Evolutionary conservation across 352 stramenopile genomes (phyloP), one percentile per base, ranked within the genome.

Genomic region (Globisporangium yorkense): DNA sequence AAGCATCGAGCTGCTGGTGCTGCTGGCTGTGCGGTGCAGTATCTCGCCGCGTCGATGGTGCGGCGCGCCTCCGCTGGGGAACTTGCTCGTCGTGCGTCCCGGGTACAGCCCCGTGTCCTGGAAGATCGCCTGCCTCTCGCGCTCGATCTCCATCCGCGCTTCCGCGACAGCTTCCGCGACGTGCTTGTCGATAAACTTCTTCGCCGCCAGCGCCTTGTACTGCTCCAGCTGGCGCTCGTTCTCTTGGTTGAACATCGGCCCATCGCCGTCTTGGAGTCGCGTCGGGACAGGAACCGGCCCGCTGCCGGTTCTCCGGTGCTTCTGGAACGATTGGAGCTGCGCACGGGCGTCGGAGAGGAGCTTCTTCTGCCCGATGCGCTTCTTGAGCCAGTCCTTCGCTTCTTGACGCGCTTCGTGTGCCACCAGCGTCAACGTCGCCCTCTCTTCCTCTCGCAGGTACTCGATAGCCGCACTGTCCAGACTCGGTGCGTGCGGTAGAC

Each of bases 101-200:
- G 74, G 76, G 43, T 76, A 89, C 13, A 88, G 53, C 0, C 80
- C 80, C 16, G 75, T 89, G 57, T 89, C 76, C 45, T 87, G 75
- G 45, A 81, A 81, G 24, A 92, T 74, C 0, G 62, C 61, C 41
- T 83, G 77, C 41, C 85, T 88, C 65, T 90, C 80, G 21, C 77
- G 68, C 51, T 92, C 83, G 39, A 92, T 89, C 31, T 68, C 68
- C 29, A 85, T 59, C n/a, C 66, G 69, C 20, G 80, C 83, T 33
- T 91, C 80, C 0, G 66, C 56, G 4, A 92, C 77, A 5, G 69
- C 62, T 18, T 88, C 77, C 2, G 80, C 77, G 6, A 93, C 77
- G 61, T 93, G 80, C 57, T 84, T 87, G 47, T 93, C 80, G 33
- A 93, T 71, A 40, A 93, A 93, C 13, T 56, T 67, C 57, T 89